These are phyloP conservation scores for Sistotremastrum suecicum DNA, from an alignment of 768 basidiomycete genomes.

Conservation along the genomic window DNA sequence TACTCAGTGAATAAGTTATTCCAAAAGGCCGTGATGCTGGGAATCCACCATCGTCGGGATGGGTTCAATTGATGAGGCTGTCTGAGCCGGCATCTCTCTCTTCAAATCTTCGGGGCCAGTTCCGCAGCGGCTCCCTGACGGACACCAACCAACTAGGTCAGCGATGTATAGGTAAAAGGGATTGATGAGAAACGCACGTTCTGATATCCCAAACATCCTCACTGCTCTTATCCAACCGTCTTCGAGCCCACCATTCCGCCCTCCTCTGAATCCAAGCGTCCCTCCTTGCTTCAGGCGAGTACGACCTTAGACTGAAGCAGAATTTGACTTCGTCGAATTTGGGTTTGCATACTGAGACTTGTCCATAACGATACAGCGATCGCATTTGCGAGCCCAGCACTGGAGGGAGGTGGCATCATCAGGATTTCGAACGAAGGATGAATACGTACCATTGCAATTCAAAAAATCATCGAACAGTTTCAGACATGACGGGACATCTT, in stretches of 20 bases:
- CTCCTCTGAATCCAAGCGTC: conserved; percentile 75
- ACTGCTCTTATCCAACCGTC: conserved; percentile 65
- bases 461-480: conserved; percentile 60
- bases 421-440: conserved; percentile 1
- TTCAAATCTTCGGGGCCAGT: conserved; percentile 25
- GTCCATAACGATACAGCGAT: conserved; percentile 77
- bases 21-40: too few species aligned
- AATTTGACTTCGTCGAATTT: conserved; percentile 93
- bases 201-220: conserved; percentile 92
- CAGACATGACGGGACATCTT: conserved; percentile 76
- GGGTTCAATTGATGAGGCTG: too few species aligned
- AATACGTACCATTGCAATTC: conserved; percentile 45
- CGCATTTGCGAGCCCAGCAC: conserved; percentile 71
- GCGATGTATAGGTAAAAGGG: background rate
- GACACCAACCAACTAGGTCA: background rate
- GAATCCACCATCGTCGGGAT: too few species aligned
- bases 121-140: conserved; percentile 33
- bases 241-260: conserved; percentile 90
- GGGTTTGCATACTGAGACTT: conserved; percentile 50
- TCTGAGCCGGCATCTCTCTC: background rate
- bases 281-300: conserved; percentile 62
- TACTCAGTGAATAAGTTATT: too few species aligned
- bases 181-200: conserved; percentile 37
- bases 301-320: conserved; percentile 71
- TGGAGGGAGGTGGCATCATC: conserved; percentile 16